Base-by-base conservation (phyloP, 2,329 filamentous ascomycete species). In the Phoma sp. region DNA sequence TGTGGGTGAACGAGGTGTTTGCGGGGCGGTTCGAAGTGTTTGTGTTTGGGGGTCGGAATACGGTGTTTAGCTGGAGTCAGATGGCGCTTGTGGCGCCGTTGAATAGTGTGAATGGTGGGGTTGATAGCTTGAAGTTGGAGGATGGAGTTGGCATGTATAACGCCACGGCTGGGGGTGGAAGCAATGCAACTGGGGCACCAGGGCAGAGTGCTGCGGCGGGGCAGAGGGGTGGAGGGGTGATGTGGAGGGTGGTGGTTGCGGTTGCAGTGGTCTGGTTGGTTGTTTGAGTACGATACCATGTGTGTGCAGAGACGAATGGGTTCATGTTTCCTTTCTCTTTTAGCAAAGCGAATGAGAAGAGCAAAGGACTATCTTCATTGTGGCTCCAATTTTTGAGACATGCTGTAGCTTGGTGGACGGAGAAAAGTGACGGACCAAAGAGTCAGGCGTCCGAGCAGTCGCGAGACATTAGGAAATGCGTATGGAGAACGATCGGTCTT, bases 1-100 rank as follows among this genome's bases (percentile, higher is more conserved):
- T 80, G 0, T 84, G 81, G 80, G 58, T 83, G 0, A 64, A 82
- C 51, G 77, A 73, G 7, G 41, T 58, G 0, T 82, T 84, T 41
- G 74, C 60, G 1, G 82, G 82, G 0, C 67, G 82, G 9, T 84
- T 84, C 47, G 82, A 85, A 58, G 82, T 84, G 0, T 83, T 82
- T 55, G 78, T 85, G 0, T 84, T 77, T 59, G 82, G 82, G 0
- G 82, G 82, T 2, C 75, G 74, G 29, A 84, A 85, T 51, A 78
- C 74, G 7, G 54, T 78, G 43, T 81, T 82, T 41, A 83, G 80
- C 29, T 84, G 82, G 82, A 82, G 78, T 56, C 82, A 83, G 65
- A 85, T 84, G 82, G 81, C 82, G 1, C 79, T 84, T 62, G 82
- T 83, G 12, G 82, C 81, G 8, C 81, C 81, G 0, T 51, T 84